These are phyloP conservation scores for Aspergillus asperescens DNA, from an alignment of 495 filamentous ascomycete genomes.

Conservation along the genomic window DNA sequence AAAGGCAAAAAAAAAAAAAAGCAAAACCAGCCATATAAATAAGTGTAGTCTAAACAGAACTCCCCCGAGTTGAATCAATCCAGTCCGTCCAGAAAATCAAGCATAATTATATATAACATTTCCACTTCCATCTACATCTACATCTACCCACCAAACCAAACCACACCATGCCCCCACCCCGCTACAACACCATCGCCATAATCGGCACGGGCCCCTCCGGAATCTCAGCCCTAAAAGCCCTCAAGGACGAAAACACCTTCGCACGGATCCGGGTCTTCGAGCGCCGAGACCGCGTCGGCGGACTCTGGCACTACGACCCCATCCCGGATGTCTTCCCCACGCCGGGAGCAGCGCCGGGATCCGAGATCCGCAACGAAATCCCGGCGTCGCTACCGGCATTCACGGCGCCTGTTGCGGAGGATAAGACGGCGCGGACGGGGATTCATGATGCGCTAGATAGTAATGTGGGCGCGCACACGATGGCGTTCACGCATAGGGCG, in stretches of 20 bases:
- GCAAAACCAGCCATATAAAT: too few species aligned
- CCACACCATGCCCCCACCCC: constrained; percentile 9
- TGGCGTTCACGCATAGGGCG: constrained; percentile 29
- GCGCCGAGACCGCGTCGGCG: constrained; percentile 44
- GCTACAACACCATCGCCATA: constrained; percentile 38
- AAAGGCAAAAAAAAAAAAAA: neutral
- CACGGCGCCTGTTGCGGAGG: constrained; percentile 16
- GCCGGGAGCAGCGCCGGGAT: neutral
- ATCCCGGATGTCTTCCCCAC: constrained; percentile 17
- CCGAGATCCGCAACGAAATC: neutral
- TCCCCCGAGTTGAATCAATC: too few species aligned
- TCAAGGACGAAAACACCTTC: constrained; percentile 47
- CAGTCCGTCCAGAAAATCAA: too few species aligned
- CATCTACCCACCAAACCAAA: too few species aligned
- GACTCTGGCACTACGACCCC: constrained; percentile 40
- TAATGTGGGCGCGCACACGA: constrained; percentile 27
- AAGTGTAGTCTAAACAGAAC: too few species aligned
- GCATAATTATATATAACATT: too few species aligned
- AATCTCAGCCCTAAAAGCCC: constrained; percentile 47
- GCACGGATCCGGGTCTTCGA: constrained; percentile 50
- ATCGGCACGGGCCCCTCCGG: constrained; percentile 51
- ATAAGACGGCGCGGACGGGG: constrained; percentile 22
- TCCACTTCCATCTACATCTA: too few species aligned
- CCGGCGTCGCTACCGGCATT: constrained; percentile 17
- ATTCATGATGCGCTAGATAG: constrained; percentile 27